Evolutionary conservation across 1,284 basidiomycete species (phyloP), one percentile per base, ranked within the genome.

Genomic region (Earliella scabrosa): DNA sequence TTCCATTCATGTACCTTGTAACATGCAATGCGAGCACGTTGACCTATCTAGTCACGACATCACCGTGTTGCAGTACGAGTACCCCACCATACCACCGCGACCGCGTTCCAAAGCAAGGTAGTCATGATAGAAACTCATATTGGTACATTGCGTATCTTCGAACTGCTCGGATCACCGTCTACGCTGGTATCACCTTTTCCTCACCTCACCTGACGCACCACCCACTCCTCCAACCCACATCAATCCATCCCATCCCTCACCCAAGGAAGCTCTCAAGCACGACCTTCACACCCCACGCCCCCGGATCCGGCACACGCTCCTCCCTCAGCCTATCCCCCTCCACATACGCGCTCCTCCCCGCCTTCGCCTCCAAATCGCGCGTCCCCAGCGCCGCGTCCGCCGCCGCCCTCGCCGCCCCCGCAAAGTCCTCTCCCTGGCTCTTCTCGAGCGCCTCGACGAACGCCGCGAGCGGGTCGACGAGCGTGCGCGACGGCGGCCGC

Each of bases 391-490:
- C 89, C 1, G 93, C 93, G 5, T 79, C 76, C 16, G 76, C 76
- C 1, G 90, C 93, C 0, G 81, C 83, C 41, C 76, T 72, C 24
- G 91, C 85, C 0, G 94, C 90, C 4, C 67, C 71, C 0, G 68
- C 68, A 39, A 87, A 76, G 58, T 76, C 71, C 13, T 62, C 60
- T 35, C 80, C 77, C 36, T 68, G 64, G 14, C 75, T 73, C 29
- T 73, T 60, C 1, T 73, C 63, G 43, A 88, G 77, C 13, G 79
- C 68, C 56, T 72, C 76, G 58, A 91, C 79, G 72, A 97, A 97
- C 2, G 93, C 91, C n/a, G 85, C 81, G 20, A 98, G 82, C 2
- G 95, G 95, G 73, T 98, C 95, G 40, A 98, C 82, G 29, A 98
- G 85, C 2, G 95, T 97, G 63, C 95, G 86, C 10, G 92, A 94